Evolutionary conservation across 129 eudicot species (phyloP), one percentile per base, ranked within the genome.

Genomic region (Lactuca sativa): DNA sequence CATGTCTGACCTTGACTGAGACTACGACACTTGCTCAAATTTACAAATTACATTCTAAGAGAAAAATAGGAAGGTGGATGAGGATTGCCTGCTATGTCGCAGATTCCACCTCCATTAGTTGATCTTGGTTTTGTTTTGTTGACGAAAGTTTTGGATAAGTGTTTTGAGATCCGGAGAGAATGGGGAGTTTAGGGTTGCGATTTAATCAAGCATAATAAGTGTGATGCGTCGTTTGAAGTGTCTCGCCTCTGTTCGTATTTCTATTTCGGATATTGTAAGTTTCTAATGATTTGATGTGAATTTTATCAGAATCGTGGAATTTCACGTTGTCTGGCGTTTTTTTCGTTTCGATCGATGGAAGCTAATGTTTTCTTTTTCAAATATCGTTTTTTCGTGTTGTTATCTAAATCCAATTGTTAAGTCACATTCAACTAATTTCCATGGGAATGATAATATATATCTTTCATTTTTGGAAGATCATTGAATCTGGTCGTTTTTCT

Each of bases 151-250:
- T 59, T 34, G 12, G 62, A 47, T 37, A 62, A 9, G 66, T 66
- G 73, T 62, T 69, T 71, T 77, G 75, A 73, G 80, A 68, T 67
- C 53, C 30, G 44, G 69, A 36, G 65, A 76, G 61, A 60, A 49
- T 62, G 63, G 60, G 70, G 71, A 41, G 53, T 43, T 68, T 78
- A 70, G 71, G 85, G 80, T 69, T 83, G 54, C 56, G 56, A 2
- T 41, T 59, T 59, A 55, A 30, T 41, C 30, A 55, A 49, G 11
- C 47, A 75, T 6, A 18, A 91, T 95, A 97, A 95, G 90, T 80
- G 85, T 87, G 73, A 85, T 93, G 96, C 88, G 98, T 54, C 90
- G 99, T 64, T 85, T 95, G 43, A 95, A 90, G 84, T 87, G 96
- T 80, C 80, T 95, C 41, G 96, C 99, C 73, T 90, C 99, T 57